A percentile compares a stretch with the other conserved stretches of the same genome.
Conservation (phyloP, 345 rosid genomes). For the Dimocarpus longan region DNA sequence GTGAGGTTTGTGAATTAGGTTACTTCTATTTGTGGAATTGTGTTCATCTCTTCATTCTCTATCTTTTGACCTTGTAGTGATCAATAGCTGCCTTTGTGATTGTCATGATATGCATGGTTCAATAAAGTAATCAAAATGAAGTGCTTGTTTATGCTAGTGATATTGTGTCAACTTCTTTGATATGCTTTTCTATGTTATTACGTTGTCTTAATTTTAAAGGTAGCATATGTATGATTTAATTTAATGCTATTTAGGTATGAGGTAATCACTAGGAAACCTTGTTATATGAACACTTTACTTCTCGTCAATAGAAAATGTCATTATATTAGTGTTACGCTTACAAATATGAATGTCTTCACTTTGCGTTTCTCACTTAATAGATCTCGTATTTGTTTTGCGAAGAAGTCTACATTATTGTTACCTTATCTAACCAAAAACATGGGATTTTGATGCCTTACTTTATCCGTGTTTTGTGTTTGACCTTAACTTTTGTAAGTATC, state of each 20-base stretch:
- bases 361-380: neutral
- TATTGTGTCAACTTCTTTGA: neutral
- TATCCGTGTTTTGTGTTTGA: neutral
- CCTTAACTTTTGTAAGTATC: neutral
- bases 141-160: neutral
- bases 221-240: neutral
- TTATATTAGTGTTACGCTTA: neutral
- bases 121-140: neutral
- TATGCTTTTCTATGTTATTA: neutral
- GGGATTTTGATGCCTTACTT: neutral
- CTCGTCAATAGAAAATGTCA: neutral
- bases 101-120: neutral
- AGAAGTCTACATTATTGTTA: neutral
- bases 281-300: constrained; percentile 5
- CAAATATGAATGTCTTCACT: neutral
- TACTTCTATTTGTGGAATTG: neutral
- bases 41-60: neutral
- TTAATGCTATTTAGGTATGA: neutral
- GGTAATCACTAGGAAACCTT: neutral
- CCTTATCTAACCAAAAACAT: neutral
- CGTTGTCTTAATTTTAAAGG: neutral
- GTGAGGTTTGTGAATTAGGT: constrained; percentile 63
- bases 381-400: neutral
- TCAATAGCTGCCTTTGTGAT: neutral
- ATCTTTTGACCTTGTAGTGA: neutral